Conservation (phyloP, 2,329 filamentous ascomycete species). For the Epichloe hybrida region DNA sequence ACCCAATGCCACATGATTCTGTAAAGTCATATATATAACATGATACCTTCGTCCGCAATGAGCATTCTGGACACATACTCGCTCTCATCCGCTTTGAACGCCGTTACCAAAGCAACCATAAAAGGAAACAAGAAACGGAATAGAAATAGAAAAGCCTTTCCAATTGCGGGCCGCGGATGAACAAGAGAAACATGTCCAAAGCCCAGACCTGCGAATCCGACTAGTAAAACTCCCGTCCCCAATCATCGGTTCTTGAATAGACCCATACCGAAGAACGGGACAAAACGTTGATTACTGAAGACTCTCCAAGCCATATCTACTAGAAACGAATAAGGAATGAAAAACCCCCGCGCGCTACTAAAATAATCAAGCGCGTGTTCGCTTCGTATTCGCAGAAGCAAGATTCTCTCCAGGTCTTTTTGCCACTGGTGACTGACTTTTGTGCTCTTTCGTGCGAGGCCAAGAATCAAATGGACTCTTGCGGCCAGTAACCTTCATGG, state of each 20-base stretch:
- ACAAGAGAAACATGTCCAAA: neutral
- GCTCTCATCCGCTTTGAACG: conserved; percentile 2
- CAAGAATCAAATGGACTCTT: conserved; percentile 54
- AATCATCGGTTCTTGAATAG: neutral
- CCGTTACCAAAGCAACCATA: neutral
- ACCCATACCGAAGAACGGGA: neutral
- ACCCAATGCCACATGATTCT: conserved; percentile 4
- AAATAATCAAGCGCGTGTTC: conserved; percentile 19
- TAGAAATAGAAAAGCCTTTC: neutral
- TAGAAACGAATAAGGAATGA: conserved; percentile 1
- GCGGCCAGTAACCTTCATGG: conserved; percentile 25
- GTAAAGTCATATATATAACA: conserved; percentile 4
- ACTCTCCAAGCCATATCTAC: neutral
- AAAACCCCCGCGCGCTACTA: neutral
- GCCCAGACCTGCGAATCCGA: neutral
- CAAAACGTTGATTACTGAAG: neutral
- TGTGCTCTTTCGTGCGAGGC: conserved; percentile 47
- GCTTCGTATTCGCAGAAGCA: conserved; percentile 19
- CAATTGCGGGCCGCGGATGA: neutral
- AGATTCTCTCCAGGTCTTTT: conserved; percentile 29
- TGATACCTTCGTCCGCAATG: conserved; percentile 1
- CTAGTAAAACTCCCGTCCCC: conserved; percentile 1
- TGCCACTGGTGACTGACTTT: conserved; percentile 29
- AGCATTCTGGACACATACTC: conserved; percentile 1
- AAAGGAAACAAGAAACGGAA: neutral